Evolutionary conservation across 805 yeast species (phyloP).

Genomic region (Starmerella vaccinii): DNA sequence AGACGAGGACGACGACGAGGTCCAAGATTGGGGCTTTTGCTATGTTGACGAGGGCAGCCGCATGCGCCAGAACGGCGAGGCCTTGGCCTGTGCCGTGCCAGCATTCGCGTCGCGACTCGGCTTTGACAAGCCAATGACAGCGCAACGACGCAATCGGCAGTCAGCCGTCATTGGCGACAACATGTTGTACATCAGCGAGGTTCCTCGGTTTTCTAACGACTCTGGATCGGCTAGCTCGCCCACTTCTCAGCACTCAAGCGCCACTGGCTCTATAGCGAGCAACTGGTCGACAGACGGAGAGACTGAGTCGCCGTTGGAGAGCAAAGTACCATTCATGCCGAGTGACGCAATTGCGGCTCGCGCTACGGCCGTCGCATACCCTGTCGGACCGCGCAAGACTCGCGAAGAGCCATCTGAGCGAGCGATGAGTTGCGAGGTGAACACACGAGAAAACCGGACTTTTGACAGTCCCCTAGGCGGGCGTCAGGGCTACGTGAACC

Average conservation of each 20-base stretch:
- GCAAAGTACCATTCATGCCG: too few species aligned
- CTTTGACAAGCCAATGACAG: not conserved
- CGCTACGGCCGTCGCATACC: not conserved
- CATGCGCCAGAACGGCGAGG: not conserved
- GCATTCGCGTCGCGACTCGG: not conserved
- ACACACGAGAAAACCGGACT: slow-evolving; percentile 5
- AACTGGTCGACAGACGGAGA: not conserved
- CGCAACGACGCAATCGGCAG: slow-evolving; percentile 8
- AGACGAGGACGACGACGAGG: not conserved
- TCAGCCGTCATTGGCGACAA: slow-evolving; percentile 17
- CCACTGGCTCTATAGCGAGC: not conserved
- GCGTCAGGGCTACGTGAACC: slow-evolving; percentile 6
- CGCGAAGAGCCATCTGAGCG: slow-evolving; percentile 8
- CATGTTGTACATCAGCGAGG: slow-evolving; percentile 3
- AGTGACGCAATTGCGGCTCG: too few species aligned
- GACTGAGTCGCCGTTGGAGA: too few species aligned
- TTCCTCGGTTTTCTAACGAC: not conserved
- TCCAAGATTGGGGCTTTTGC: slow-evolving; percentile 2
- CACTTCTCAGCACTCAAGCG: not conserved
- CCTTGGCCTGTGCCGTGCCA: not conserved
- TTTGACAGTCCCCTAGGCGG: slow-evolving; percentile 13
- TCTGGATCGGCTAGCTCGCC: not conserved
- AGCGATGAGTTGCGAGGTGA: slow-evolving; percentile 12
- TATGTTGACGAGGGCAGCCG: not conserved
- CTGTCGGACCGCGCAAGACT: not conserved